phyloP scores from a whole-genome alignment of 2,329 filamentous ascomycete species.

The Xylariaceae sp. region DNA sequence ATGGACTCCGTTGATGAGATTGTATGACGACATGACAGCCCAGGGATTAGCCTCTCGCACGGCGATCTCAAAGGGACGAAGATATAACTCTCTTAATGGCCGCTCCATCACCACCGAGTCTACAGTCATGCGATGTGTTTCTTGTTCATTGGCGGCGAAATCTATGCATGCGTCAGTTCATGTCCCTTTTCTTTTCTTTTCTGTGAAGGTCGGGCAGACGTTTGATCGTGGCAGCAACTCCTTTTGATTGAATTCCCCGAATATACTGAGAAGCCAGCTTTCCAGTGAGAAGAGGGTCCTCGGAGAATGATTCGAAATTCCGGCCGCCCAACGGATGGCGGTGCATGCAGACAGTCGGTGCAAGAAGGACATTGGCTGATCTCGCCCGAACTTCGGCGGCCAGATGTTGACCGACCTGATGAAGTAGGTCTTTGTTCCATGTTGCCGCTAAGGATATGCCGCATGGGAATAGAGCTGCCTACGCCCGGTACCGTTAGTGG shows the following conservation, averaged over 20 bases:
- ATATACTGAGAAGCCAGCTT: slow-evolving; percentile 69
- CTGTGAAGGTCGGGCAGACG: slow-evolving; percentile 42
- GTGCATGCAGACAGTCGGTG: slow-evolving; percentile 77
- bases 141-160: slow-evolving; percentile 25
- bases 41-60: slow-evolving; percentile 64
- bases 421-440: slow-evolving; percentile 69
- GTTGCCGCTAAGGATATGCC: slow-evolving; percentile 74
- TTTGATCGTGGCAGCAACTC: slow-evolving; percentile 74
- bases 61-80: slow-evolving; percentile 72
- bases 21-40: slow-evolving; percentile 67
- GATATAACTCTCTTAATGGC: slow-evolving; percentile 64
- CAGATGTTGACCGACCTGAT: slow-evolving; percentile 65
- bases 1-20: slow-evolving; percentile 61
- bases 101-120: slow-evolving; percentile 62
- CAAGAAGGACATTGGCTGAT: slow-evolving; percentile 68
- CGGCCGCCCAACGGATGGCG: slow-evolving; percentile 77
- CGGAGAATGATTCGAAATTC: slow-evolving; percentile 83
- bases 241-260: slow-evolving; percentile 67
- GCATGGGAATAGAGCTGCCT: slow-evolving; percentile 75
- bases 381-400: slow-evolving; percentile 69
- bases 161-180: slow-evolving; percentile 14
- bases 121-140: slow-evolving; percentile 59
- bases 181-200: neutral
- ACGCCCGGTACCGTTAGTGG: slow-evolving; percentile 10
- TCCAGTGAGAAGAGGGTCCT: slow-evolving; percentile 74